Conservation (phyloP, 1,284 basidiomycete species). For the Malassezia globosa region DNA sequence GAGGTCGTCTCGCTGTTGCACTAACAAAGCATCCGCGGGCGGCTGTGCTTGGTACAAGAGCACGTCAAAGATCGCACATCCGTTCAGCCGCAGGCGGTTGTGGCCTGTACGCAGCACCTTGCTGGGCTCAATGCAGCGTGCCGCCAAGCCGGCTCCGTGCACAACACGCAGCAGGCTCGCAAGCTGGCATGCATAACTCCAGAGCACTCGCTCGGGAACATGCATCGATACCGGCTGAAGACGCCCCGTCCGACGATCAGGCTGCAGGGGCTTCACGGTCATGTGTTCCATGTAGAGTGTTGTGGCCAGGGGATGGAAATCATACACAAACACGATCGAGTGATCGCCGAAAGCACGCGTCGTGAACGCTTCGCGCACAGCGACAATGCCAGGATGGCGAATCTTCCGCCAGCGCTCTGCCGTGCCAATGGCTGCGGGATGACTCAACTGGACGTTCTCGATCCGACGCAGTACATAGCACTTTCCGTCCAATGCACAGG, state of each 20-base stretch:
- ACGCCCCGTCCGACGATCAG: slow-evolving; percentile 42
- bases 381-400: slow-evolving; percentile 74
- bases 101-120: slow-evolving; percentile 67
- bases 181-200: slow-evolving; percentile 88
- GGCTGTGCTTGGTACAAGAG: slow-evolving; percentile 30
- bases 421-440: slow-evolving; percentile 62
- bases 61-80: slow-evolving; percentile 44
- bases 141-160: slow-evolving; percentile 70
- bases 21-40: slow-evolving; percentile 19
- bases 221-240: slow-evolving; percentile 40
- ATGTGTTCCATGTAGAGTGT: slow-evolving; percentile 66
- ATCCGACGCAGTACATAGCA: slow-evolving; percentile 69
- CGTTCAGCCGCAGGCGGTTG: slow-evolving; percentile 25
- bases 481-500: slow-evolving; percentile 64
- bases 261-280: slow-evolving; percentile 48
- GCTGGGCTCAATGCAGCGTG: slow-evolving; percentile 71
- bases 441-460: slow-evolving; percentile 69
- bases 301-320: slow-evolving; percentile 73
- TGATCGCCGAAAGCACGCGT: slow-evolving; percentile 80
- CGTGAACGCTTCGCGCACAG: slow-evolving; percentile 85
- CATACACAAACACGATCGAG: slow-evolving; percentile 77
- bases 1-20: slow-evolving; percentile 67
- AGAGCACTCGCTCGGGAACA: slow-evolving; percentile 72
- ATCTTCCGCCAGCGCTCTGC: slow-evolving; percentile 82
- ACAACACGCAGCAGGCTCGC: slow-evolving; percentile 73